Conservation (phyloP, 1,139 yeast species). For the Candida sanyaensis region DNA sequence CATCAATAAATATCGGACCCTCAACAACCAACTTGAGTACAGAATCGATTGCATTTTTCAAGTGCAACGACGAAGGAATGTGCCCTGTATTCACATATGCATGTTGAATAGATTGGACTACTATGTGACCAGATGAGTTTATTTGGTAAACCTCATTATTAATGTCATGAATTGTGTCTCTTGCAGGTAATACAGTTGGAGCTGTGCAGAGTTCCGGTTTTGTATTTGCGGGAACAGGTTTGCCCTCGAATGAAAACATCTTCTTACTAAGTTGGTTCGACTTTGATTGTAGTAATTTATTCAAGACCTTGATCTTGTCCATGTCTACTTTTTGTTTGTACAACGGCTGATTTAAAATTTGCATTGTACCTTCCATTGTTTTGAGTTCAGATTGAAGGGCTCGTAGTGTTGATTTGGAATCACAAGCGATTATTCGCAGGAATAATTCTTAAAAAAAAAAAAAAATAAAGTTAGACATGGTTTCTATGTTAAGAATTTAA, state of each 20-base stretch:
- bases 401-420: neutral
- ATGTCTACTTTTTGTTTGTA: neutral
- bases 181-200: neutral
- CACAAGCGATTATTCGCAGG: neutral
- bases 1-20: slow-evolving; percentile 8
- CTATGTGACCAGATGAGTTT: neutral
- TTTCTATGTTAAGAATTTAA: neutral
- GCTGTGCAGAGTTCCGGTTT: neutral
- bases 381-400: neutral
- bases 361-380: neutral
- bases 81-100: neutral
- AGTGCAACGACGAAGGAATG: neutral
- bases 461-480: neutral
- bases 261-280: slow-evolving; percentile 3
- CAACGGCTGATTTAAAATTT: neutral
- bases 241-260: slow-evolving; percentile 2
- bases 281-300: slow-evolving; percentile 4
- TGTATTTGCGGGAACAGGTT: neutral
- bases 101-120: neutral
- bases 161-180: neutral
- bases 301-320: neutral
- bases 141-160: neutral
- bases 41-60: neutral
- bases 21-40: neutral
- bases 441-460: neutral